Percentiles rank a stretch among this genome's conserved stretches.
These are phyloP conservation scores for Septoria petroselini DNA, from an alignment of 2,329 filamentous ascomycete genomes.

Conservation along the genomic window DNA sequence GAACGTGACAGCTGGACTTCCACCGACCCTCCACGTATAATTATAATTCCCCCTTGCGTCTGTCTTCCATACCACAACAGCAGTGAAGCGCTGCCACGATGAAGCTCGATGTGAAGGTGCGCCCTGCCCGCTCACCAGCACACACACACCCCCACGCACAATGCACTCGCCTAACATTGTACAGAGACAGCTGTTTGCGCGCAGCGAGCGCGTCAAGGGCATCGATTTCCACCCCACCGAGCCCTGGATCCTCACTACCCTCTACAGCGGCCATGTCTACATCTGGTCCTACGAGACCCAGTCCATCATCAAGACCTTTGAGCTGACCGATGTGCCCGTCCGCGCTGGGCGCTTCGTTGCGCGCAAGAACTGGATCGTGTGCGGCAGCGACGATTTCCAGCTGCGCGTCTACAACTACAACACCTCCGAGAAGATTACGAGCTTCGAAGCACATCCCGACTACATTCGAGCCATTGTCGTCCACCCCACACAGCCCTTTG, in stretches of 20 bases:
- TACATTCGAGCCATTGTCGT: slow-evolving; percentile 97
- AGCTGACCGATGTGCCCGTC: slow-evolving; percentile 96
- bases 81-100: slow-evolving; percentile 41
- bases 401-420: slow-evolving; percentile 97
- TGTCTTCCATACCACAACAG: slow-evolving; percentile 1
- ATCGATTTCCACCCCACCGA: slow-evolving; percentile 97
- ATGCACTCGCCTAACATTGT: slow-evolving; percentile 39
- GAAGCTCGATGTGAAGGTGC: slow-evolving; percentile 61
- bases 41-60: slow-evolving; percentile 3
- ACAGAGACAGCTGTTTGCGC: slow-evolving; percentile 77
- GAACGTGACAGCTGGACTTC: slow-evolving; percentile 13
- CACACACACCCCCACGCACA: too few species aligned
- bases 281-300: slow-evolving; percentile 99
- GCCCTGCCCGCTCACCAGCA: too few species aligned
- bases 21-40: background rate
- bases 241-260: slow-evolving; percentile 90
- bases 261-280: slow-evolving; percentile 98
- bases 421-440: slow-evolving; percentile 96
- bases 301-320: slow-evolving; percentile 96
- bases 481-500: slow-evolving; percentile 91
- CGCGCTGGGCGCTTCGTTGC: slow-evolving; percentile 94
- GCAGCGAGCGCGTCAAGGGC: slow-evolving; percentile 93
- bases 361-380: slow-evolving; percentile 83
- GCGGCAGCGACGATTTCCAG: slow-evolving; percentile 86
- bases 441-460: slow-evolving; percentile 95